Percentiles rank a stretch among this genome's conserved stretches.
Evolutionary conservation across 129 eudicot species (phyloP).

Genomic region (Erigeron canadensis): DNA sequence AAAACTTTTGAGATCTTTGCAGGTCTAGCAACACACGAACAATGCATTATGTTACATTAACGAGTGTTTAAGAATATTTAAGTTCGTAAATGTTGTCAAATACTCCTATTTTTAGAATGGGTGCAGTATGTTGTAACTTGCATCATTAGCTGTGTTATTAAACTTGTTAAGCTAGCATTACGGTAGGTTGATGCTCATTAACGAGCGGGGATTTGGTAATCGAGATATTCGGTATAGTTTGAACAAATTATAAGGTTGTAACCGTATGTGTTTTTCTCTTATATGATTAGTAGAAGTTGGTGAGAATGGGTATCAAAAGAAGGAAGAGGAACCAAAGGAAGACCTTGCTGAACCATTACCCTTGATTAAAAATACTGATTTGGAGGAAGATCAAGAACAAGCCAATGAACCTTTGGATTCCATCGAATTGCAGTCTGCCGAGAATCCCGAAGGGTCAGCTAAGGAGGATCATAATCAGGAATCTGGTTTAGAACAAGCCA

Average conservation of each 20-base stretch:
- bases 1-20: too few species aligned
- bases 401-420: conserved; percentile 29
- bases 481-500: conserved; percentile 31
- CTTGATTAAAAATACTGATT: conserved; percentile 19
- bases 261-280: background rate
- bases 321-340: conserved; percentile 38
- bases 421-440: conserved; percentile 27
- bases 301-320: conserved; percentile 52
- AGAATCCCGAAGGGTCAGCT: conserved; percentile 33
- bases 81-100: too few species aligned
- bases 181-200: too few species aligned
- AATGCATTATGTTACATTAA: too few species aligned
- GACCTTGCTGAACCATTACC: conserved; percentile 27
- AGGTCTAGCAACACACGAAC: too few species aligned
- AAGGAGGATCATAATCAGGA: conserved; percentile 32
- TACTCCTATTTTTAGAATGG: too few species aligned
- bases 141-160: too few species aligned
- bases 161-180: too few species aligned
- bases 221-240: too few species aligned
- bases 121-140: too few species aligned
- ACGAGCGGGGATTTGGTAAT: too few species aligned
- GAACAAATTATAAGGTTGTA: background rate
- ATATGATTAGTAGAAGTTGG: conserved; percentile 24
- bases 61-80: too few species aligned
- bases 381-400: conserved; percentile 36